phyloP scores from a whole-genome alignment of 2,329 filamentous ascomycete genomes.

The Corinectria fuckeliana region DNA sequence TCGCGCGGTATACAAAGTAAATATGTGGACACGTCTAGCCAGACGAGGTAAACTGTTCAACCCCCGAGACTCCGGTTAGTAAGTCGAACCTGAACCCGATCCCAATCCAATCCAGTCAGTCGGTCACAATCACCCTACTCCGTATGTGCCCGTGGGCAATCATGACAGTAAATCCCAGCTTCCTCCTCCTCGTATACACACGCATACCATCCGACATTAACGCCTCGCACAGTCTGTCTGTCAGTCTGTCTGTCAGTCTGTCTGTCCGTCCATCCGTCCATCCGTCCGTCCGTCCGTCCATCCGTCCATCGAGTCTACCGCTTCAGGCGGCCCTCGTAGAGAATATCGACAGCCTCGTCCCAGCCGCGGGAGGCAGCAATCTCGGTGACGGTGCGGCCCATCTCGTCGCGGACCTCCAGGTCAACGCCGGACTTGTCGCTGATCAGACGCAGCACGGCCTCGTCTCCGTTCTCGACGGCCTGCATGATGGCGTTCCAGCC shows the following conservation, averaged over 20 bases:
- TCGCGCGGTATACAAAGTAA: conserved; percentile 25
- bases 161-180: conserved; percentile 17
- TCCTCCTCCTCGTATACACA: conserved; percentile 31
- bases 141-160: conserved; percentile 19
- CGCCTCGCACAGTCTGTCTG: not conserved
- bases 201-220: not conserved
- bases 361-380: conserved; percentile 65
- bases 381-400: conserved; percentile 60
- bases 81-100: conserved; percentile 24
- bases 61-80: conserved; percentile 20
- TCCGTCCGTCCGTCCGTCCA: too few species aligned
- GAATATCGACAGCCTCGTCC: conserved; percentile 60
- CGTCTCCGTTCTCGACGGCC: conserved; percentile 68
- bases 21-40: conserved; percentile 19
- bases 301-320: conserved; percentile 14
- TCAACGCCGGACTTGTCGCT: conserved; percentile 57
- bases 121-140: conserved; percentile 19
- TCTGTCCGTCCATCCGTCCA: too few species aligned
- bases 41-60: conserved; percentile 26
- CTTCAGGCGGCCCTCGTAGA: conserved; percentile 39
- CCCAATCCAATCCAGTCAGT: not conserved
- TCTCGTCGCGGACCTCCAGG: conserved; percentile 59
- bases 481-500: conserved; percentile 72
- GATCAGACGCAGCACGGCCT: conserved; percentile 59
- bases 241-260: too few species aligned